Conservation (phyloP, 495 filamentous ascomycete species). For the Lophiostoma macrostomum region DNA sequence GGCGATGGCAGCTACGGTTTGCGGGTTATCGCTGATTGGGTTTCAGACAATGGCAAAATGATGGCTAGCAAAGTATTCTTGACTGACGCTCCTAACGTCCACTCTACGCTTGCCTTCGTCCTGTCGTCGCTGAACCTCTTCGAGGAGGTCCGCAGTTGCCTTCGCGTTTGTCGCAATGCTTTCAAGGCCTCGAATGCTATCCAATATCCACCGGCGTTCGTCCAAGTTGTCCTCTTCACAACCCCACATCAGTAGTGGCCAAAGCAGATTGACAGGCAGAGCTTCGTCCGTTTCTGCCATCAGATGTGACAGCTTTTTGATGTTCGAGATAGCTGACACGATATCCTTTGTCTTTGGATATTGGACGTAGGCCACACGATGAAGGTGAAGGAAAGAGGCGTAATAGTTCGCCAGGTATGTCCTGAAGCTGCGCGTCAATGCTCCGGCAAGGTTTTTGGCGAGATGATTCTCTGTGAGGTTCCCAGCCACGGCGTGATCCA, state of each 20-base stretch:
- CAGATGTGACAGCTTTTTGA: slow-evolving; percentile 39
- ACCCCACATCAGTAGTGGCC: slow-evolving; percentile 47
- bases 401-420: slow-evolving; percentile 45
- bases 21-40: no score
- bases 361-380: slow-evolving; percentile 46
- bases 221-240: slow-evolving; percentile 44
- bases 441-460: slow-evolving; percentile 40
- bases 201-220: slow-evolving; percentile 42
- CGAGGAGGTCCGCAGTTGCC: slow-evolving; percentile 44
- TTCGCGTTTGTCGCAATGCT: slow-evolving; percentile 43
- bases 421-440: slow-evolving; percentile 43
- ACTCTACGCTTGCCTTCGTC: slow-evolving; percentile 42
- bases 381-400: slow-evolving; percentile 45
- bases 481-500: slow-evolving; percentile 45
- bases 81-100: slow-evolving; percentile 39
- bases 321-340: slow-evolving; percentile 38
- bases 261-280: slow-evolving; percentile 46
- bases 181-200: slow-evolving; percentile 43
- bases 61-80: slow-evolving; percentile 34
- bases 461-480: slow-evolving; percentile 42
- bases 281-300: slow-evolving; percentile 36
- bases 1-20: no score
- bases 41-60: slow-evolving; percentile 45
- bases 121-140: slow-evolving; percentile 45
- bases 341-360: slow-evolving; percentile 42